phyloP scores from a whole-genome alignment of 441 rosid species.

The Hura crepitans region DNA sequence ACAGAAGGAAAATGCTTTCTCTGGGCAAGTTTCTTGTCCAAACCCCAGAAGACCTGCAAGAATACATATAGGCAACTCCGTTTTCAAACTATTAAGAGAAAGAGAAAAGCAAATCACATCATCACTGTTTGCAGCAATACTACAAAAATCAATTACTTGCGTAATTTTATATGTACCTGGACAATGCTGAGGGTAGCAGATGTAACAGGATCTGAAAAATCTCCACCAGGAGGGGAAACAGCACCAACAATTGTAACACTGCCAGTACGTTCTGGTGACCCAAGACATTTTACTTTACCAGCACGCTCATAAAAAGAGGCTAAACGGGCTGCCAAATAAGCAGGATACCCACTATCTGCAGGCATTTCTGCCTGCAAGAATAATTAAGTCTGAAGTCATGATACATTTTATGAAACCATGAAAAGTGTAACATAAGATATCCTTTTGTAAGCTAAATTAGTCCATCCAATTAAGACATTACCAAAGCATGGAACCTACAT shows the following conservation, averaged over 20 bases:
- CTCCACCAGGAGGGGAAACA: constrained; percentile 99
- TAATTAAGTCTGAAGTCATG: constrained; percentile 22
- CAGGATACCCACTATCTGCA: constrained; percentile 99
- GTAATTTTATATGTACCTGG: constrained; percentile 50
- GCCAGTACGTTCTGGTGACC: constrained; percentile 95
- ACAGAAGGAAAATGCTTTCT: constrained; percentile 99
- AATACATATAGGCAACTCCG: constrained; percentile 4
- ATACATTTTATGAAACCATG: neutral
- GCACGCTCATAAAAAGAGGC: constrained; percentile 99
- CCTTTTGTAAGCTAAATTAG: constrained; percentile 1
- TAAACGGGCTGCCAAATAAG: constrained; percentile 94
- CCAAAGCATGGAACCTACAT: neutral
- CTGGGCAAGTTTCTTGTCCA: constrained; percentile 99
- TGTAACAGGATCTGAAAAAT: constrained; percentile 98
- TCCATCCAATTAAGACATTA: neutral
- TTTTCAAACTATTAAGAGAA: neutral
- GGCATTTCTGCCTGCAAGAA: constrained; percentile 95
- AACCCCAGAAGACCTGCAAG: constrained; percentile 96
- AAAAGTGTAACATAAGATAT: constrained; percentile 1
- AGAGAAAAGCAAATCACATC: neutral
- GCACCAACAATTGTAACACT: constrained; percentile 99
- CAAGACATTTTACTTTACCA: constrained; percentile 98
- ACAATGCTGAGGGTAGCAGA: constrained; percentile 99
- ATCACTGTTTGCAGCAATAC: neutral
- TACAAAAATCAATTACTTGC: neutral